phyloP scores from a whole-genome alignment of 1,139 yeast species.

The Scheffersomyces lignicola region DNA sequence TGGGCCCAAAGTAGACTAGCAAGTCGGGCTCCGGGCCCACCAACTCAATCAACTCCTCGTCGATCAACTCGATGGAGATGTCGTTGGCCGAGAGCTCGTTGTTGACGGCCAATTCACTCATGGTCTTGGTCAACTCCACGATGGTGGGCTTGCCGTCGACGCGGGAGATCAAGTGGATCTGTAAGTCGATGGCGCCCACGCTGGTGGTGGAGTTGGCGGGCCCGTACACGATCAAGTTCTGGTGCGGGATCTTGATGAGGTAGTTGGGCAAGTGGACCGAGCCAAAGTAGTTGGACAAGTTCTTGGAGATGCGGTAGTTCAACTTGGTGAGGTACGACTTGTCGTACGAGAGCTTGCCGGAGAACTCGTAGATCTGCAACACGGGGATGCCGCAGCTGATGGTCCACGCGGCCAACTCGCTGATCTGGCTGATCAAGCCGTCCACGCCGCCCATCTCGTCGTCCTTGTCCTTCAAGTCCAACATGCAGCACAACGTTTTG shows the following conservation, averaged over 20 bases:
- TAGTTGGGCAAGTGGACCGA: constrained; percentile 64
- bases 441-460: constrained; percentile 88
- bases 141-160: constrained; percentile 90
- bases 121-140: constrained; percentile 82
- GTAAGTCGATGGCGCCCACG: constrained; percentile 45
- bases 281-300: constrained; percentile 75
- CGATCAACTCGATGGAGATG: constrained; percentile 71
- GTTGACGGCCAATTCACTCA: constrained; percentile 71
- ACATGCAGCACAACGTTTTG: constrained; percentile 66
- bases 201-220: constrained; percentile 18
- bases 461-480: constrained; percentile 69
- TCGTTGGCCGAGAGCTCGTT: constrained; percentile 66
- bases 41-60: constrained; percentile 69
- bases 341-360: constrained; percentile 58
- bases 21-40: constrained; percentile 93
- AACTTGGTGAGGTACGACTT: constrained; percentile 51
- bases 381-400: constrained; percentile 77
- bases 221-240: constrained; percentile 49
- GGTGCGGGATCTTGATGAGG: constrained; percentile 61
- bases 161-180: constrained; percentile 64
- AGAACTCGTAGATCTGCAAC: constrained; percentile 76
- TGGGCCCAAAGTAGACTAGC: constrained; percentile 80
- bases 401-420: constrained; percentile 86
- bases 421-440: constrained; percentile 72
- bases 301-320: constrained; percentile 57